Base-by-base conservation (phyloP, 208 protist genomes). In the Kentomonas sorsogonicus region DNA sequence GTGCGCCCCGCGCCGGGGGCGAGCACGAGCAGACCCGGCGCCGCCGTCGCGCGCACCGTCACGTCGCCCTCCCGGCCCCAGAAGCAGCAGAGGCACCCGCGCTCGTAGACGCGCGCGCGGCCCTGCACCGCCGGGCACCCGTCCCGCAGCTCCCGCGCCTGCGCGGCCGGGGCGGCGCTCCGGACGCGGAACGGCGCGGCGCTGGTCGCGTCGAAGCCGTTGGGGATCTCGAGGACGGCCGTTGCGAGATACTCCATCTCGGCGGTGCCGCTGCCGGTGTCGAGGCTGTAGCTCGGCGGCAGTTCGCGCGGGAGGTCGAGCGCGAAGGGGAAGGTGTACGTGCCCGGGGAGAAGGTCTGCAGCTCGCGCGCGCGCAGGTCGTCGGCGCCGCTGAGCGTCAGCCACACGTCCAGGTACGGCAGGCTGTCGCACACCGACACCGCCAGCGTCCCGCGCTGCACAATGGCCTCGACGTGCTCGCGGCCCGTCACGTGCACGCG, bases 181-280 rank as follows among this genome's bases (percentile, higher is more conserved):
- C 38, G 44, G 5, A 59, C 33, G 22, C 34, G 56, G 54, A 72
- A 63, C 23, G 36, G 33, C 46, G 38, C 51, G 22, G 53, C 41
- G 29, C 39, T 11, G n/a, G 41, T 43, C 16, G 55, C 52, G 30
- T 61, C 50, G 29, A 53, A 62, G 34, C 50, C 47, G 41, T 56
- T 69, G n/a, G 63, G 50, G 16, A 69, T 60, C 36, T 59, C 60
- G 27, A 72, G 18, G 30, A 65, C 55, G 25, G 60, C 66, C 40
- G 29, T 44, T 33, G 47, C 60, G 13, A 29, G 33, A 53, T 72
- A 66, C 36, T 23, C 47, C 45, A 72, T 33, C 22, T 18, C 18
- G 16, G 41, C 47, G 16, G 41, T 33, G 2, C 38, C 45, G 22
- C 33, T 33, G 3, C 18, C 15, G 15, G 59, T 62, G 27, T 43